Conservation (phyloP, 1,284 basidiomycete species). For the Malassezia obtusa region DNA sequence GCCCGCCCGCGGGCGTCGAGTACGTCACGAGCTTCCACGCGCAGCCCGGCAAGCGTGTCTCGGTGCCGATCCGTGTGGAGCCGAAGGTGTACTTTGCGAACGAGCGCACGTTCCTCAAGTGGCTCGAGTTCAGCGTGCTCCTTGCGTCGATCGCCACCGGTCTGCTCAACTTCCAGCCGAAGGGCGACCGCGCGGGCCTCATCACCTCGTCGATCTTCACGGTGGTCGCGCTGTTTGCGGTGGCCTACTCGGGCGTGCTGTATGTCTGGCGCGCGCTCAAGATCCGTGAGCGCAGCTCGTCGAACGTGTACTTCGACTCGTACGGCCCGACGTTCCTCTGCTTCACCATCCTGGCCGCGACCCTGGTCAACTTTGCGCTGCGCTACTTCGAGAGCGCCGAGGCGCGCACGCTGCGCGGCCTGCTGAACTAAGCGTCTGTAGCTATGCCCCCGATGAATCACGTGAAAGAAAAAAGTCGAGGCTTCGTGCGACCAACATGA, state of each 20-base stretch:
- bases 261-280: conserved; percentile 75
- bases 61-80: conserved; percentile 84
- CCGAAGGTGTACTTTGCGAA: conserved; percentile 97
- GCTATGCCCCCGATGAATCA: not conserved
- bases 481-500: not conserved
- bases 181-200: conserved; percentile 66
- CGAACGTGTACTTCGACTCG: conserved; percentile 45
- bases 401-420: conserved; percentile 21
- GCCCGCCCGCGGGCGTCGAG: conserved; percentile 52
- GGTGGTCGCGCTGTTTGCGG: conserved; percentile 72
- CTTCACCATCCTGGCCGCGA: conserved; percentile 27
- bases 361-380: conserved; percentile 42
- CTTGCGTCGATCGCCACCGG: conserved; percentile 46
- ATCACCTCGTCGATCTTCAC: conserved; percentile 81
- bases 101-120: conserved; percentile 64
- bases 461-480: not conserved
- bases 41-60: conserved; percentile 76
- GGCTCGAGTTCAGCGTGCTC: conserved; percentile 77
- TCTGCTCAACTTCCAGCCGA: conserved; percentile 67
- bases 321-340: conserved; percentile 42
- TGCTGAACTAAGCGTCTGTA: conserved; percentile 24
- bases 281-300: conserved; percentile 51
- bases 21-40: conserved; percentile 69
- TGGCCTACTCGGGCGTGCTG: conserved; percentile 76
- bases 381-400: conserved; percentile 29